A percentile compares a stretch with the other conserved stretches of the same genome.
Conservation (phyloP, 2,329 filamentous ascomycete genomes). For the Aspergillus ochraceus region DNA sequence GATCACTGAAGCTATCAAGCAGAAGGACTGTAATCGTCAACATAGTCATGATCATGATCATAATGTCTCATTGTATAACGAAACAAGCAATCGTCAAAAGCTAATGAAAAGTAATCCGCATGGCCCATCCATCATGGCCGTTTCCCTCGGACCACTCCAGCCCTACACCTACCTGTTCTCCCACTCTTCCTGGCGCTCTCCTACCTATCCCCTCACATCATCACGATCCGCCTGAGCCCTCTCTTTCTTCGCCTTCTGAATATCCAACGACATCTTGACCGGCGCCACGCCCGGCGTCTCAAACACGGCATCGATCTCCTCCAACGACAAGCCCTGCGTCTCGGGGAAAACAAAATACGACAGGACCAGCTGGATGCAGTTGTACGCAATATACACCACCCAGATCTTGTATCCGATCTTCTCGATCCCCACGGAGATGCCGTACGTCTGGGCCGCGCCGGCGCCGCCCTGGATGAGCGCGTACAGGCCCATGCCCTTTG, state of each 20-base stretch:
- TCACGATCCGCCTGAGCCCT: conserved; percentile 20
- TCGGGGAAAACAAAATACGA: conserved; percentile 56
- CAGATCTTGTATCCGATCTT: conserved; percentile 54
- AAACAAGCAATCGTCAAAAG: background rate
- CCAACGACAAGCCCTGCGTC: conserved; percentile 51
- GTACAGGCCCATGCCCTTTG: conserved; percentile 50
- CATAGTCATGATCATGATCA: too few species aligned
- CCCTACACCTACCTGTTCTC: conserved; percentile 4
- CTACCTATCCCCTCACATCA: background rate
- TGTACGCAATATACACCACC: conserved; percentile 54
- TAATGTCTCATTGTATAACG: too few species aligned
- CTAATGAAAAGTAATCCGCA: background rate
- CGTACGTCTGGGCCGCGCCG: conserved; percentile 47
- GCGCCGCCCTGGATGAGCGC: conserved; percentile 47
- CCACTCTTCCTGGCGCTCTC: background rate
- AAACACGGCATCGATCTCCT: conserved; percentile 62
- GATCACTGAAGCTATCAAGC: too few species aligned
- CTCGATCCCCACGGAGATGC: conserved; percentile 49
- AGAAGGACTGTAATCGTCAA: too few species aligned
- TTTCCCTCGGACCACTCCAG: background rate
- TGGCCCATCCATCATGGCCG: too few species aligned
- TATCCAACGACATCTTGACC: conserved; percentile 46
- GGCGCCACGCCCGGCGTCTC: conserved; percentile 46
- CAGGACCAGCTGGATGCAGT: conserved; percentile 47
- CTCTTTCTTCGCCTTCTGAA: conserved; percentile 42